phyloP scores from a whole-genome alignment of 2,329 filamentous ascomycete species.

The Ophiosphaerella herpotricha region DNA sequence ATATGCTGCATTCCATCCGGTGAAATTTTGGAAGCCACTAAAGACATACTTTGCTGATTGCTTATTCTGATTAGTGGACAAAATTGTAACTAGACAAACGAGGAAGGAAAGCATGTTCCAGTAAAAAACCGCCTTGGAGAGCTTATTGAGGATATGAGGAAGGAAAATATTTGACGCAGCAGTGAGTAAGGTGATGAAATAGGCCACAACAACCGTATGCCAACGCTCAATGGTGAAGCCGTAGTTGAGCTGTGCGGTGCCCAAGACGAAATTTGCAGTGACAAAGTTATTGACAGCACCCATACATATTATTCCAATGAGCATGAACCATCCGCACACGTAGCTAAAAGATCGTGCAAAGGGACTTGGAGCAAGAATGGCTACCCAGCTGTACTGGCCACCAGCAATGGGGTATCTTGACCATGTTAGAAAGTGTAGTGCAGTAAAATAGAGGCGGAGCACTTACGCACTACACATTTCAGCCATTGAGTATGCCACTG shows the following conservation, averaged over 20 bases:
- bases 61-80: slow-evolving; percentile 60
- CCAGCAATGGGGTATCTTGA: slow-evolving; percentile 57
- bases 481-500: slow-evolving; percentile 63
- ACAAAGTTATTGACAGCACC: slow-evolving; percentile 61
- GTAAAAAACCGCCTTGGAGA: slow-evolving; percentile 55
- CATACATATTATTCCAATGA: slow-evolving; percentile 55
- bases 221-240: slow-evolving; percentile 59
- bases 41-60: slow-evolving; percentile 62
- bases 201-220: slow-evolving; percentile 61
- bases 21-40: slow-evolving; percentile 58
- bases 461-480: slow-evolving; percentile 58
- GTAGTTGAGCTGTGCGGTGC: slow-evolving; percentile 58
- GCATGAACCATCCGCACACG: slow-evolving; percentile 46
- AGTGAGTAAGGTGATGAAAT: slow-evolving; percentile 53
- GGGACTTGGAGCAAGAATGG: slow-evolving; percentile 56
- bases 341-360: slow-evolving; percentile 45
- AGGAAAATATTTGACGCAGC: slow-evolving; percentile 56
- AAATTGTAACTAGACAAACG: slow-evolving; percentile 57
- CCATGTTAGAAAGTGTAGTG: too few relatives aligned
- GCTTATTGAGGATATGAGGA: slow-evolving; percentile 56
- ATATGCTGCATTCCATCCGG: slow-evolving; percentile 57
- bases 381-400: slow-evolving; percentile 64
- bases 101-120: slow-evolving; percentile 61
- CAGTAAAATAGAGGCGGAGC: too few relatives aligned
- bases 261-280: slow-evolving; percentile 60